These are phyloP conservation scores for Metschnikowia borealis DNA, from an alignment of 805 yeast species.

Conservation along the genomic window DNA sequence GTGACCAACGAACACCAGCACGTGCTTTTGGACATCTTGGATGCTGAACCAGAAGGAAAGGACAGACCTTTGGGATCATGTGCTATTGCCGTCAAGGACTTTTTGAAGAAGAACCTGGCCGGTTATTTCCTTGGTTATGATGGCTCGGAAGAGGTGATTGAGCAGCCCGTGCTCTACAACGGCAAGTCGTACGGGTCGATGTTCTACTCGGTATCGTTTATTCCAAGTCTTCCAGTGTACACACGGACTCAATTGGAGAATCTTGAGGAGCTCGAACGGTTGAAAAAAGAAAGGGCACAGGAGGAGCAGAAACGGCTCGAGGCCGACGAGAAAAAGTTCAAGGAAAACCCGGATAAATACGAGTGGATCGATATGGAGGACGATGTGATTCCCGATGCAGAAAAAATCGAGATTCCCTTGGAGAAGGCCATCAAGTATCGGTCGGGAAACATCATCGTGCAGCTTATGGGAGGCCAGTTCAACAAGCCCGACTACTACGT, in stretches of 20 bases:
- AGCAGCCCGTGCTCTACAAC: slow-evolving; percentile 40
- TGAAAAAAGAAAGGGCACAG: slow-evolving; percentile 29
- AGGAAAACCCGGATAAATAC: slow-evolving; percentile 56
- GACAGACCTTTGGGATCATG: slow-evolving; percentile 64
- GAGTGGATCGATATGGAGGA: slow-evolving; percentile 56
- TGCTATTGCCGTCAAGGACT: slow-evolving; percentile 46
- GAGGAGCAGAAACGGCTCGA: slow-evolving; percentile 43
- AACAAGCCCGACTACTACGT: slow-evolving; percentile 47
- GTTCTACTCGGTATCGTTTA: slow-evolving; percentile 54
- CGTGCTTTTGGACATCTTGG: slow-evolving; percentile 56
- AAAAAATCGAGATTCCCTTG: slow-evolving; percentile 45
- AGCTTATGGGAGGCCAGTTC: slow-evolving; percentile 48
- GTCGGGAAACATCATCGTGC: slow-evolving; percentile 60
- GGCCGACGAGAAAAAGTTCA: slow-evolving; percentile 46
- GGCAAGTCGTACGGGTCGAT: slow-evolving; percentile 45
- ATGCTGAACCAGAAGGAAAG: slow-evolving; percentile 58
- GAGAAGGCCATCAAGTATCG: slow-evolving; percentile 52
- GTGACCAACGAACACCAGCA: slow-evolving; percentile 57
- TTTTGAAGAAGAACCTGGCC: slow-evolving; percentile 43
- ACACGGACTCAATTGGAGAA: slow-evolving; percentile 53
- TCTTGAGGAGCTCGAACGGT: slow-evolving; percentile 39
- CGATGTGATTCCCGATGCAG: slow-evolving; percentile 29
- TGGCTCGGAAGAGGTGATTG: slow-evolving; percentile 45
- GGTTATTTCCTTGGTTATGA: slow-evolving; percentile 49
- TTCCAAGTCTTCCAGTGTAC: slow-evolving; percentile 62